A percentile compares a stretch with the other conserved stretches of the same genome.
Evolutionary conservation across 768 basidiomycete genomes (phyloP).

Genomic region (Trametes coccinea): DNA sequence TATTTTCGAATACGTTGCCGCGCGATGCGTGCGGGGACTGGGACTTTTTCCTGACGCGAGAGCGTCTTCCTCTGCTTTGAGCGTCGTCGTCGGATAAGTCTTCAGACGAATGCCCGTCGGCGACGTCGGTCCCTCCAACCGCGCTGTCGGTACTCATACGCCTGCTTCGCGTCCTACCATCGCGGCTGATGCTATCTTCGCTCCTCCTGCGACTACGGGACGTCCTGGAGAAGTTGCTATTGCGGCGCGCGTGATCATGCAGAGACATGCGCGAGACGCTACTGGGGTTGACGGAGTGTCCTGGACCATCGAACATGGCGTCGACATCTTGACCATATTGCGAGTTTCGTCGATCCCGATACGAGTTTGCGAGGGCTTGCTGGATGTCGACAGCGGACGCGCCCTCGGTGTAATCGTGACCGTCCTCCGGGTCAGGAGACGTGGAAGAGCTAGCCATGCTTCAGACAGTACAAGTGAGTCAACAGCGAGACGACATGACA

Average conservation of each 20-base stretch:
- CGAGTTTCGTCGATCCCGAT: conserved; percentile 65
- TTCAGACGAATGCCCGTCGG: conserved; percentile 6
- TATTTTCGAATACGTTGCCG: conserved; percentile 58
- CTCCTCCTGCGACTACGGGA: conserved; percentile 55
- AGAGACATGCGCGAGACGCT: conserved; percentile 81
- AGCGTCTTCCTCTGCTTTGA: conserved; percentile 19
- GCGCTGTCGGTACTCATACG: conserved; percentile 25
- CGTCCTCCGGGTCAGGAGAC: conserved; percentile 1
- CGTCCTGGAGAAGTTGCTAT: conserved; percentile 54
- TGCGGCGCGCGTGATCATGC: conserved; percentile 50
- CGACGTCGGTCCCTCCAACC: not conserved
- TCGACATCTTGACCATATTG: conserved; percentile 63
- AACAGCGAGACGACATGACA: too few relatives aligned
- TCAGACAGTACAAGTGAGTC: too few relatives aligned
- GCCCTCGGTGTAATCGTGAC: conserved; percentile 82
- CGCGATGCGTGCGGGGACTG: conserved; percentile 29
- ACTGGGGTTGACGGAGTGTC: conserved; percentile 66
- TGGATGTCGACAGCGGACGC: conserved; percentile 77
- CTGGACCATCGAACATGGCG: conserved; percentile 75
- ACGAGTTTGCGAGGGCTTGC: conserved; percentile 52
- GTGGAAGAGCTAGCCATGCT: conserved; percentile 19
- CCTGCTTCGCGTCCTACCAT: conserved; percentile 10
- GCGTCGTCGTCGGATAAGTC: conserved; percentile 35
- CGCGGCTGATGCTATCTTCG: conserved; percentile 26
- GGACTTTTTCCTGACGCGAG: conserved; percentile 20